Percentiles rank a stretch among this genome's conserved stretches.
Evolutionary conservation across 1,284 basidiomycete species (phyloP).

Genomic region (Salmacisia buchloeana): DNA sequence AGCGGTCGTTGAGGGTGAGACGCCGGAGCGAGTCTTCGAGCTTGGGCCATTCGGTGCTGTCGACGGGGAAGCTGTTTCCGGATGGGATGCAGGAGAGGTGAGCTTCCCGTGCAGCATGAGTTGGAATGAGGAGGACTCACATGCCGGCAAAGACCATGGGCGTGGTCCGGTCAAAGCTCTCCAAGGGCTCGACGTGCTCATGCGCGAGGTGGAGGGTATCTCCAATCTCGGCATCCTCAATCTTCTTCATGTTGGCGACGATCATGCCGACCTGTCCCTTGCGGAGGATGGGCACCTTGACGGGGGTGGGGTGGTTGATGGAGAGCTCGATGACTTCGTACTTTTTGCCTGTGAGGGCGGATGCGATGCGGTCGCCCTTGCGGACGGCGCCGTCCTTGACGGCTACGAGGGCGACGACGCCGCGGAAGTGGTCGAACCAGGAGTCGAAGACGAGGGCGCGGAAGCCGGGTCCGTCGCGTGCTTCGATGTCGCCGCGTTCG

Average conservation of each 20-base stretch:
- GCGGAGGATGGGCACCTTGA: conserved; percentile 56
- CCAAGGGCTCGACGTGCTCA: conserved; percentile 72
- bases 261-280: conserved; percentile 83
- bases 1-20: conserved; percentile 77
- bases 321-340: conserved; percentile 91
- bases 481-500: conserved; percentile 24
- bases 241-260: conserved; percentile 95
- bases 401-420: conserved; percentile 86
- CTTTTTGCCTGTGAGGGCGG: conserved; percentile 76
- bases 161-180: conserved; percentile 86
- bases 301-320: conserved; percentile 69
- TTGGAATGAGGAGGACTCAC: too few relatives aligned
- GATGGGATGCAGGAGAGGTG: too few relatives aligned
- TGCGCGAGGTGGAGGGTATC: conserved; percentile 81
- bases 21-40: conserved; percentile 91
- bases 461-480: conserved; percentile 31
- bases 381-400: conserved; percentile 60
- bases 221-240: conserved; percentile 88
- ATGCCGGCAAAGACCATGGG: conserved; percentile 96
- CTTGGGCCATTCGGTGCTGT: conserved; percentile 83
- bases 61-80: conserved; percentile 88
- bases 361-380: conserved; percentile 64
- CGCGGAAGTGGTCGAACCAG: conserved; percentile 92
- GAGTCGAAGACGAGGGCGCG: conserved; percentile 84
- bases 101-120: neutral